Evolutionary conservation across 345 rosid genomes (phyloP), one percentile per base, ranked within the genome.

Genomic region (Moricandia moricandioides): DNA sequence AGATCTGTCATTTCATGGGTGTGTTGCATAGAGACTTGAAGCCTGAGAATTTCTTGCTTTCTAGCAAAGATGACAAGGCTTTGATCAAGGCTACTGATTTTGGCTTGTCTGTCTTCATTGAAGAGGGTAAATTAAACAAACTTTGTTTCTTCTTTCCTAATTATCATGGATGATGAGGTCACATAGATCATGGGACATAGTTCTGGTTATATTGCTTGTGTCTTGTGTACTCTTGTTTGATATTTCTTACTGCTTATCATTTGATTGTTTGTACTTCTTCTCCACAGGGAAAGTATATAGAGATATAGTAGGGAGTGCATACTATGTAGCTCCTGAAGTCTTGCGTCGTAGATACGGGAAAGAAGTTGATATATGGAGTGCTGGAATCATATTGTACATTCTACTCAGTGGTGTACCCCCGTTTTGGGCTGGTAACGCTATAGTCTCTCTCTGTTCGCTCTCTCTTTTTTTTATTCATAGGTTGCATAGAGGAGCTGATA

Each of bases 391-490:
- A 24, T 56, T 89, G 26, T 93, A 91, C 71, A 93, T 93, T 73
- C 85, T 93, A 52, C 96, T 93, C 63, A 87, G 93, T 62, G 97
- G 97, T 3, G 97, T 91, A 12, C 97, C 98, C 59, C 98, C 98
- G 7, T 93, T 93, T 79, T 93, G 96, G 97, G 98, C 90, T 45
- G 97, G 97, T 89, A 43, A 43, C 5, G 51, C 16, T 12, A 43
- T 43, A 12, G 4, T 43, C 16, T 43, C 51, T 43, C 51, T 13
- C 14, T 43, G 51, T 43, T 21, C 24, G 7, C 51, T 12, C 51
- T 12, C 51, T 43, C 2, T 4, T 43, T 29, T 43, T 43, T 43
- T 43, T 0, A 37, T 43, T 12, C n/a, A 43, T 43, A 11, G 12
- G 49, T 43, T 43, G 51, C 14, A 12, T 43, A 43, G 51, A 43